Evolutionary conservation across 2,329 filamentous ascomycete genomes (phyloP).

Genomic region (Neofusicoccum parvum): DNA sequence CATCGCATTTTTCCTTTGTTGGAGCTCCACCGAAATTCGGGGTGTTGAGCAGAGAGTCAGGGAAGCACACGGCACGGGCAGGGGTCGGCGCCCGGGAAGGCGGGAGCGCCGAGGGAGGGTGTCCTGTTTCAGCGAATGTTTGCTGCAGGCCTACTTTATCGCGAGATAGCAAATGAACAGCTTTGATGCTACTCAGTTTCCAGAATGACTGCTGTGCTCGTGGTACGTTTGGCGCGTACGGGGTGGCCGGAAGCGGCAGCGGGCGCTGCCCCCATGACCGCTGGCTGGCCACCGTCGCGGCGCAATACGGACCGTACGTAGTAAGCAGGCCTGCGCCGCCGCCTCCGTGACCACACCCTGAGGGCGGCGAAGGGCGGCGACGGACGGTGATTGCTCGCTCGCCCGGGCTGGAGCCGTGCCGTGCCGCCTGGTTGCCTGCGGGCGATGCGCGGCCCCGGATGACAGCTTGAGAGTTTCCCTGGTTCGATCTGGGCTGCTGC

Average conservation of each 20-base stretch:
- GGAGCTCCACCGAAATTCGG: constrained; percentile 5
- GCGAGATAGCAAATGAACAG: constrained; percentile 5
- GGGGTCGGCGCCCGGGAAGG: not conserved
- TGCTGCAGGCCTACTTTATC: not conserved
- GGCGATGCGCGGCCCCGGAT: not conserved
- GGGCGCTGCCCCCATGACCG: constrained; percentile 3
- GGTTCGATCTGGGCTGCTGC: not conserved
- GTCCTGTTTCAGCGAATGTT: constrained; percentile 2
- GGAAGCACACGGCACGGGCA: not conserved
- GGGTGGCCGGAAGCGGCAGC: not conserved
- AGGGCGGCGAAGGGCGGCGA: no score
- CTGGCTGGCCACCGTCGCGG: not conserved
- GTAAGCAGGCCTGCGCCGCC: constrained; percentile 4
- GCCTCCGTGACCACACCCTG: not conserved
- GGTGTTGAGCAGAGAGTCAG: constrained; percentile 9
- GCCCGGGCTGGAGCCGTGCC: not conserved
- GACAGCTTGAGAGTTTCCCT: not conserved
- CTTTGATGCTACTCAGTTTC: not conserved
- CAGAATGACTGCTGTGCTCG: not conserved
- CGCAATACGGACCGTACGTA: not conserved
- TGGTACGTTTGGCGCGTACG: not conserved
- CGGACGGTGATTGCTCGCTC: constrained; percentile 7
- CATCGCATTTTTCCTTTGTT: constrained; percentile 1
- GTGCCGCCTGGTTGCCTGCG: constrained; percentile 4
- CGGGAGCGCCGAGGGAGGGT: constrained; percentile 4